Conservation (phyloP, 495 filamentous ascomycete species). For the Aspergillus kassunensis region DNA sequence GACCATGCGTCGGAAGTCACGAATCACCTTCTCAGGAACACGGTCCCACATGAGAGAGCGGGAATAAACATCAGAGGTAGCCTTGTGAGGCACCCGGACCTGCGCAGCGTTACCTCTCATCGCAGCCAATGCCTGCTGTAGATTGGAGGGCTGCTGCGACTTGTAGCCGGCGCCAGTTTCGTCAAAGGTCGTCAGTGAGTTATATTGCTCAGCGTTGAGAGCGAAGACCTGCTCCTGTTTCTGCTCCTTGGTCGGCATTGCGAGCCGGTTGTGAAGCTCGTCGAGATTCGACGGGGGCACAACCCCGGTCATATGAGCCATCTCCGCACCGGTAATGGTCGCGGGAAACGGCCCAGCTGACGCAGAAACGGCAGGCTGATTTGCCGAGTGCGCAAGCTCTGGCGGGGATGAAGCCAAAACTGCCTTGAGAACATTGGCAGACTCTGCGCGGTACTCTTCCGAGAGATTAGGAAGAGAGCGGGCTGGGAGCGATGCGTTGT, state of each 20-base stretch:
- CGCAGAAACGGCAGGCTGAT: constrained; percentile 39
- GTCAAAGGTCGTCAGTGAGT: constrained; percentile 65
- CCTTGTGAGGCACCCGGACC: constrained; percentile 24
- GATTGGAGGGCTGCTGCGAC: constrained; percentile 51
- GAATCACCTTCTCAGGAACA: constrained; percentile 86
- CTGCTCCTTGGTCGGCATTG: constrained; percentile 75
- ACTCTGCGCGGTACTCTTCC: constrained; percentile 89
- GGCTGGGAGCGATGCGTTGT: constrained; percentile 57
- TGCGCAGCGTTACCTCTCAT: constrained; percentile 66
- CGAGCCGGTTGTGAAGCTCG: constrained; percentile 67
- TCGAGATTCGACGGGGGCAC: constrained; percentile 64
- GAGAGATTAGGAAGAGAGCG: constrained; percentile 75
- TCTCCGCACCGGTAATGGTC: constrained; percentile 41
- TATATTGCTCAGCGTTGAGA: constrained; percentile 83
- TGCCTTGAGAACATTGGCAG: constrained; percentile 81
- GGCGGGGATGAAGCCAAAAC: constrained; percentile 65
- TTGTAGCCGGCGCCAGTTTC: constrained; percentile 39
- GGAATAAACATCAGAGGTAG: constrained; percentile 74
- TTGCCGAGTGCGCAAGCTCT: constrained; percentile 25
- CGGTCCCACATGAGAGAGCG: constrained; percentile 91
- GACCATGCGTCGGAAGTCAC: constrained; percentile 87
- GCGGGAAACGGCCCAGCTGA: constrained; percentile 43
- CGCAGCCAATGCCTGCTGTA: constrained; percentile 77
- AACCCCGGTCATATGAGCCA: constrained; percentile 49
- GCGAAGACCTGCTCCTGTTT: constrained; percentile 86